Evolutionary conservation across 345 rosid species (phyloP), one percentile per base, ranked within the genome.

Genomic region (Draba incana): DNA sequence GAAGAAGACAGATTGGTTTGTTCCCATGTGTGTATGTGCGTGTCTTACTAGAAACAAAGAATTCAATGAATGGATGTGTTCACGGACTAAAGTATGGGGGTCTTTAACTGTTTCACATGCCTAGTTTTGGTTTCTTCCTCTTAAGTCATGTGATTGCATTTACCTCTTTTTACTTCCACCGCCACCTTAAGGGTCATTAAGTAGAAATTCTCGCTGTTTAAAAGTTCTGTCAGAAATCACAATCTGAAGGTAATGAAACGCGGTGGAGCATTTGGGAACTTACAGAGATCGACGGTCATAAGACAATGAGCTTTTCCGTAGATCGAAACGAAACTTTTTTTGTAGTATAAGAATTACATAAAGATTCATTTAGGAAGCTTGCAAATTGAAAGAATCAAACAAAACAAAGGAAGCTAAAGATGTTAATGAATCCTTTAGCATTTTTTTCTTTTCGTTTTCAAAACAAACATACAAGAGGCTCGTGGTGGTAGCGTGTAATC

Each of bases 31-130:
- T 74, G 55, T 41, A 5, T 75, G 75, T 75, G 75, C 51, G 64
- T 62, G 66, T 69, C 65, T 69, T 53, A 74, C 49, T 75, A 63
- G 70, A 57, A 75, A 75, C 75, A 69, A 68, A 16, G 43, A 68
- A 57, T 10, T 62, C 58, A 49, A 56, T 68, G 59, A 75, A 56
- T 68, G 59, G 68, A 69, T 63, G 37, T 69, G 51, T 69, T 75
- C 79, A 75, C 79, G 79, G 79, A 69, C 75, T 42, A 12, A 37
- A 75, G 27, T 62, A 69, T 69, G 79, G 61, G 39, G 39, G 62
- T 57, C 70, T 65, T 56, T 62, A 15, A 43, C 56, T 62, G 38
- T 68, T 57, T 61, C 78, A 75, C 78, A 69, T 75, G 61, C 33
- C 27, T 62, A 16, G 24, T 69, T 39, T 75, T 75, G 63, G 66